These are phyloP conservation scores for Solanum okadae DNA, from an alignment of 257 asterid species.

Conservation along the genomic window DNA sequence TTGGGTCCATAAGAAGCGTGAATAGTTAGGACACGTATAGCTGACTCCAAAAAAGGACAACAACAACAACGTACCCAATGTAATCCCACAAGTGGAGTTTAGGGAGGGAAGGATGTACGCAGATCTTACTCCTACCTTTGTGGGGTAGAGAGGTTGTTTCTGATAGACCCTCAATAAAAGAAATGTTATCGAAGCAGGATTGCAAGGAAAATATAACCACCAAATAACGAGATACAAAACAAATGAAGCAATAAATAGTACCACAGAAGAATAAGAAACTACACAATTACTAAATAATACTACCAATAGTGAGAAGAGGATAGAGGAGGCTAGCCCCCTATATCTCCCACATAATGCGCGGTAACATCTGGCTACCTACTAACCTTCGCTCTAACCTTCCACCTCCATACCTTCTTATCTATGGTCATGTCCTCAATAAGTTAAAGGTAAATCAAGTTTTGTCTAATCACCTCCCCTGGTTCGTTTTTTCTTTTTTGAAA, in stretches of 20 bases:
- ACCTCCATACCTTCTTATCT: not conserved
- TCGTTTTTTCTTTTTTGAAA: too few relatives aligned
- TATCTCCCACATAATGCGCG: not conserved
- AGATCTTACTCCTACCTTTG: not conserved
- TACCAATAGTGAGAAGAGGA: not conserved
- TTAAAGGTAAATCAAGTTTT: too few relatives aligned
- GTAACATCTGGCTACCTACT: not conserved
- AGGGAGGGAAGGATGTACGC: not conserved
- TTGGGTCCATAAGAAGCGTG: not conserved
- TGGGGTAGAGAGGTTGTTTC: not conserved
- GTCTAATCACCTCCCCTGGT: not conserved
- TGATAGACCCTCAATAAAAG: not conserved
- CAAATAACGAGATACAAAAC: not conserved
- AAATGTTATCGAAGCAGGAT: not conserved
- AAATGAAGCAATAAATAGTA: not conserved
- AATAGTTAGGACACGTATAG: not conserved
- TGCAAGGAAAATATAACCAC: not conserved
- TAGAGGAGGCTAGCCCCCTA: not conserved
- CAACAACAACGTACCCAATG: not conserved
- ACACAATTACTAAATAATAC: not conserved
- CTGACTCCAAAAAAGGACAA: not conserved
- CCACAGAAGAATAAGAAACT: not conserved
- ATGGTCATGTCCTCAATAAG: not conserved
- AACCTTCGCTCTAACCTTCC: not conserved
- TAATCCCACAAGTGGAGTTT: not conserved